phyloP scores from a whole-genome alignment of 768 basidiomycete species.

The Termitomyces bulborhizus region DNA sequence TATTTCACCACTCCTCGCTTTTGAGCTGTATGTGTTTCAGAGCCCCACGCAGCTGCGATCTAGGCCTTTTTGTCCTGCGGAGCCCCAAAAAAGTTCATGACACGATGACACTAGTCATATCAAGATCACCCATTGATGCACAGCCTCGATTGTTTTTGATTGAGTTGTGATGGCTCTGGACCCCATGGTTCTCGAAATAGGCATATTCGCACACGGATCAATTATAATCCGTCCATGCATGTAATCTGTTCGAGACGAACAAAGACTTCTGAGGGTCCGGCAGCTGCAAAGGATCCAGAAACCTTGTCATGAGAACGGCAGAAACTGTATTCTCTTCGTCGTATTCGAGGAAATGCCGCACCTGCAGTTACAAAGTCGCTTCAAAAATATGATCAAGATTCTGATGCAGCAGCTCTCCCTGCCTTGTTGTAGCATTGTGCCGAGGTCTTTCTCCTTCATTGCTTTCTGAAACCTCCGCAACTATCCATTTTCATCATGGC shows the following conservation, averaged over 20 bases:
- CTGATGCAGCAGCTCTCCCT: conserved; percentile 44
- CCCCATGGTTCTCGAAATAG: background rate
- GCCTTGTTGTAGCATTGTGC: conserved; percentile 70
- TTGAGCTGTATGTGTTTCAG: background rate
- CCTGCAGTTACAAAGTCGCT: background rate
- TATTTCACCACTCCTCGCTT: background rate
- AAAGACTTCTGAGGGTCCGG: too few relatives aligned
- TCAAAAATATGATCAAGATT: background rate
- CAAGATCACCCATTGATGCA: background rate
- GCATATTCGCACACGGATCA: too few relatives aligned
- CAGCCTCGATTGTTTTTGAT: background rate
- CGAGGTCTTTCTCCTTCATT: conserved; percentile 69
- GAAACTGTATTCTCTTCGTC: background rate
- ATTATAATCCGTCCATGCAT: too few relatives aligned
- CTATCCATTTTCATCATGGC: background rate
- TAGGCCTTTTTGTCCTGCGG: background rate
- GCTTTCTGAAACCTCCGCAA: conserved; percentile 48
- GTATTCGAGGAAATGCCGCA: background rate
- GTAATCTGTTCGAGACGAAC: too few relatives aligned
- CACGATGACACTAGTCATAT: background rate
- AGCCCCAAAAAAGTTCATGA: background rate
- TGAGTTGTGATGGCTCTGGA: background rate
- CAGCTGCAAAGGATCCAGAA: too few relatives aligned
- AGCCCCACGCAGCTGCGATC: background rate
- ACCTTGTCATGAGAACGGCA: too few relatives aligned